These are phyloP conservation scores for Alternaria gaisen DNA, from an alignment of 2,329 filamentous ascomycete species.

Conservation along the genomic window DNA sequence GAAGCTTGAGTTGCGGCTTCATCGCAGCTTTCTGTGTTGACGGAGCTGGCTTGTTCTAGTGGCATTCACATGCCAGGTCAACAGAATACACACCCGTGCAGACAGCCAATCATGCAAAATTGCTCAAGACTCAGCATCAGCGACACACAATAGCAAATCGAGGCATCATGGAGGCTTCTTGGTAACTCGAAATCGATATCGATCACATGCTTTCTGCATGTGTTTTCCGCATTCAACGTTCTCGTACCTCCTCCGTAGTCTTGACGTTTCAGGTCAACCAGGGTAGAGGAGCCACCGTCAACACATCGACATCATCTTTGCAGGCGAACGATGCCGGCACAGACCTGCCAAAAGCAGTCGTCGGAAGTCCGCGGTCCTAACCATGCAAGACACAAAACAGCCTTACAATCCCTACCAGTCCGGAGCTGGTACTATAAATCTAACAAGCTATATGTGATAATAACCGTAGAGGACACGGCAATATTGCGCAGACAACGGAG, in stretches of 20 bases:
- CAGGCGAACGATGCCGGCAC: neutral
- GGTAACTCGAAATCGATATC: neutral
- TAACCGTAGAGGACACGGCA: slow-evolving; percentile 20
- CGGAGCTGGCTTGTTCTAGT: neutral
- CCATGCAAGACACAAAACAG: slow-evolving; percentile 8
- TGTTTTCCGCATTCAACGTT: neutral
- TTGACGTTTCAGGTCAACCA: neutral
- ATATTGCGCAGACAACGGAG: slow-evolving; percentile 24
- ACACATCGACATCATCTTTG: neutral
- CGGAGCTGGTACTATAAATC: slow-evolving; percentile 22
- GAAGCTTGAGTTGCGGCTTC: neutral
- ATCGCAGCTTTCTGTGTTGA: neutral
- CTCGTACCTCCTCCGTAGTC: neutral
- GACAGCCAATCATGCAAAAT: neutral
- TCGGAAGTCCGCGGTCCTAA: neutral
- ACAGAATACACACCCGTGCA: neutral
- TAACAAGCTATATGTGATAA: slow-evolving; percentile 37
- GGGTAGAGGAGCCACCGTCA: neutral
- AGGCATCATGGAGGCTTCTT: neutral
- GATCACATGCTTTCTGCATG: neutral
- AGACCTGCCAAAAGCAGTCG: neutral
- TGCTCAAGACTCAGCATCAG: neutral
- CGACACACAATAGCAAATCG: neutral
- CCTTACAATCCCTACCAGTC: slow-evolving; percentile 7
- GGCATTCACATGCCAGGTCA: neutral